A percentile compares a stretch with the other conserved stretches of the same genome.
phyloP scores from a whole-genome alignment of 495 filamentous ascomycete genomes.

The Penicillium longicatenatum region DNA sequence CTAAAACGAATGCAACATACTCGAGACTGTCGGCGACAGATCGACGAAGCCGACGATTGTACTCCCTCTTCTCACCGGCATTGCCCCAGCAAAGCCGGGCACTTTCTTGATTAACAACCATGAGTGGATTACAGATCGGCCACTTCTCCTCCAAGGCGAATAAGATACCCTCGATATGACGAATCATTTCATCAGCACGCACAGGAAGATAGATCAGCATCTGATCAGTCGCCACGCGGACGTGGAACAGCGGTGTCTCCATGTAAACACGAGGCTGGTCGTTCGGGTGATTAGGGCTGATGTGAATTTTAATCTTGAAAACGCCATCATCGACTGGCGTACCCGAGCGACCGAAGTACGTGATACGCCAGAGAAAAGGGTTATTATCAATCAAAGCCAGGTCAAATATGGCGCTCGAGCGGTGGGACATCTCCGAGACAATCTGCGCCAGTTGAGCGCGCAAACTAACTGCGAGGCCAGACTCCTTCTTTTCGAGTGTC shows the following conservation, averaged over 20 bases:
- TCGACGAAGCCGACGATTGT: conserved; percentile 75
- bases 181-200: conserved; percentile 74
- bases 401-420: conserved; percentile 68
- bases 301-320: conserved; percentile 74
- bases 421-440: conserved; percentile 67
- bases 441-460: conserved; percentile 84
- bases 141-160: conserved; percentile 80
- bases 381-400: conserved; percentile 67
- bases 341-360: conserved; percentile 90
- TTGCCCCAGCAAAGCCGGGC: conserved; percentile 86
- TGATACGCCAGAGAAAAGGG: conserved; percentile 60
- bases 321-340: conserved; percentile 92
- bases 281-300: conserved; percentile 90
- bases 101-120: conserved; percentile 84
- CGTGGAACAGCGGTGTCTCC: conserved; percentile 81
- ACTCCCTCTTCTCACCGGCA: conserved; percentile 74
- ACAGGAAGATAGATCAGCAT: conserved; percentile 80
- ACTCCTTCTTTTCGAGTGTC: conserved; percentile 62
- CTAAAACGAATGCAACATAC: conserved; percentile 30
- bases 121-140: conserved; percentile 88
- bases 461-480: conserved; percentile 76
- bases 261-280: conserved; percentile 86
- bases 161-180: conserved; percentile 85
- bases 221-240: conserved; percentile 78
- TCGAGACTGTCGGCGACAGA: conserved; percentile 57